Conservation (phyloP, 164 flowering plant genomes). For the Vitis rotundifolia region DNA sequence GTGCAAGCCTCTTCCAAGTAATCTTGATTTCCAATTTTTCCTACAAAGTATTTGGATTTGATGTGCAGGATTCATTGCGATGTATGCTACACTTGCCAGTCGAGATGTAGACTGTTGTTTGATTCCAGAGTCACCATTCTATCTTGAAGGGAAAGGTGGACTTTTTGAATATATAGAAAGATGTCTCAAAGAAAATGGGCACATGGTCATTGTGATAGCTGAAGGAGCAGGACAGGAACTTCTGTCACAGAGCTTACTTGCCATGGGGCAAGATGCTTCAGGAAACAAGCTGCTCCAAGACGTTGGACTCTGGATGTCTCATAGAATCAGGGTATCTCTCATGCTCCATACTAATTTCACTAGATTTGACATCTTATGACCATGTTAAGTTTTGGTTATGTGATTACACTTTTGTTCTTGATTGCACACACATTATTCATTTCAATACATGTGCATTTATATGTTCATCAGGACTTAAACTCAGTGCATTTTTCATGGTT, state of each 20-base stretch:
- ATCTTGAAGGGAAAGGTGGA: conserved; percentile 71
- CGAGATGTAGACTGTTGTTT: conserved; percentile 78
- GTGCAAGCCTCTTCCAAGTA: background rate
- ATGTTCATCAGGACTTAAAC: no score
- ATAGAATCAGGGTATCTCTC: conserved; percentile 48
- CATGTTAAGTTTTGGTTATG: background rate
- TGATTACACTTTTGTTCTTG: background rate
- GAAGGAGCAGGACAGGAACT: conserved; percentile 86
- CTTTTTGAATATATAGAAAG: conserved; percentile 60
- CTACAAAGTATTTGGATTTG: background rate
- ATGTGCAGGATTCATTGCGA: conserved; percentile 62
- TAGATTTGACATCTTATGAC: background rate
- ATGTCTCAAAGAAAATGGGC: conserved; percentile 67
- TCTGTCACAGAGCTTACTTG: conserved; percentile 32
- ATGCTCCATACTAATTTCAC: background rate
- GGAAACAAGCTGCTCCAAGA: conserved; percentile 60
- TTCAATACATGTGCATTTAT: no score
- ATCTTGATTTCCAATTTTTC: background rate
- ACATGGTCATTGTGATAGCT: conserved; percentile 76
- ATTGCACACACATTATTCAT: no score
- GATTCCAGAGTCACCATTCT: conserved; percentile 79
- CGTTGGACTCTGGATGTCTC: conserved; percentile 65
- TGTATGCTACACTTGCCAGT: conserved; percentile 69
- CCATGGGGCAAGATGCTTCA: conserved; percentile 55
- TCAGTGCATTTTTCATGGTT: no score